A percentile compares a stretch with the other conserved stretches of the same genome.
phyloP scores from a whole-genome alignment of 352 stramenopile species.

The Phytophthora meadii region DNA sequence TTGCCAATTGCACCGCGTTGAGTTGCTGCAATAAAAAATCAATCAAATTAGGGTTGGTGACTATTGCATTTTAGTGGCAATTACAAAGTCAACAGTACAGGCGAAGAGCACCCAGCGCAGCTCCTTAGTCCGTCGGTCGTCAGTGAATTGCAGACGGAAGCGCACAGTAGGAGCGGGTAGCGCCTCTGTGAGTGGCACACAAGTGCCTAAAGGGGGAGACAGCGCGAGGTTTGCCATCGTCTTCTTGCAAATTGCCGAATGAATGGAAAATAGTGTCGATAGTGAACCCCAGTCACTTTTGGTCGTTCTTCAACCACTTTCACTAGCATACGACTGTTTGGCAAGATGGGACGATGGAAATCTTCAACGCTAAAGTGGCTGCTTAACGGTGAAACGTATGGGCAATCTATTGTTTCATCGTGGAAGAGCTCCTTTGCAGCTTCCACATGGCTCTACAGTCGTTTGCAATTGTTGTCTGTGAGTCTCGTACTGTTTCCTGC shows the following conservation, averaged over 20 bases:
- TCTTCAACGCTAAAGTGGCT: constrained; percentile 13
- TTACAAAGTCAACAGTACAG: constrained; percentile 27
- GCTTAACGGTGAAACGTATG: neutral
- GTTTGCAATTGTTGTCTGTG: constrained; percentile 11
- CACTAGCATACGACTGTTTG: constrained; percentile 8
- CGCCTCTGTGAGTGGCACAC: constrained; percentile 53
- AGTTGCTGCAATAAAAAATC: constrained; percentile 31
- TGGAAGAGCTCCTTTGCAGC: constrained; percentile 40
- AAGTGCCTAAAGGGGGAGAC: constrained; percentile 35
- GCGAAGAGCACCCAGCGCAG: constrained; percentile 87
- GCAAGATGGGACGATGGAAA: constrained; percentile 17
- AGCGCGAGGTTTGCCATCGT: constrained; percentile 5
- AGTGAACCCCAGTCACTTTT: constrained; percentile 17
- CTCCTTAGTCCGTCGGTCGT: constrained; percentile 73
- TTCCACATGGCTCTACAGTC: constrained; percentile 53
- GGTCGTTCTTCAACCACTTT: constrained; percentile 19
- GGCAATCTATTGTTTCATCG: constrained; percentile 14
- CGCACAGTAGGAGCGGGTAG: constrained; percentile 41
- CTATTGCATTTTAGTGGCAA: neutral
- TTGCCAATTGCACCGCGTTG: constrained; percentile 77
- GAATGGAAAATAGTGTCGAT: constrained; percentile 2
- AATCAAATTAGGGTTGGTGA: constrained; percentile 4
- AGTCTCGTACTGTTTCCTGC: constrained; percentile 6
- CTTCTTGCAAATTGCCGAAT: constrained; percentile 15
- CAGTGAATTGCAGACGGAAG: constrained; percentile 80